phyloP scores from a whole-genome alignment of 2,329 filamentous ascomycete genomes.

The Claviceps sp. region DNA sequence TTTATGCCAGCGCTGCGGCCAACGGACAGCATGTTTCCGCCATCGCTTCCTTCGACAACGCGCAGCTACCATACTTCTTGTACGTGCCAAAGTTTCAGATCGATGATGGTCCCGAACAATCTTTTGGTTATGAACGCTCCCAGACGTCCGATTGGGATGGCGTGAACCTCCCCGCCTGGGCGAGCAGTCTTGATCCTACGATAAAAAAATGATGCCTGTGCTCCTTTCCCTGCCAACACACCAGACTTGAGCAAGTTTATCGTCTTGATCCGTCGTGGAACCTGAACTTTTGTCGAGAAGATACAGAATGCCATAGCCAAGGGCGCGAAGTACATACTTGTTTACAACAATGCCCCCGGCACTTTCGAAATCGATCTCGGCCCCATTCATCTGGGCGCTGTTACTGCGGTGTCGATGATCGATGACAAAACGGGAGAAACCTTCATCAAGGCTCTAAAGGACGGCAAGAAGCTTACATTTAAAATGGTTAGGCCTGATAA shows the following conservation, averaged over 20 bases:
- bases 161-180: slow-evolving; percentile 35
- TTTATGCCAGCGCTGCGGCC: slow-evolving; percentile 35
- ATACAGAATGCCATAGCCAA: slow-evolving; percentile 35
- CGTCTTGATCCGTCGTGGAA: slow-evolving; percentile 46
- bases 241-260: slow-evolving; percentile 44
- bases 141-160: slow-evolving; percentile 27
- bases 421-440: slow-evolving; percentile 25
- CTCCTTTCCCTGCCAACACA: slow-evolving; percentile 35
- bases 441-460: slow-evolving; percentile 31
- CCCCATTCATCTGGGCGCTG: slow-evolving; percentile 4
- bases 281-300: slow-evolving; percentile 42
- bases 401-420: slow-evolving; percentile 29
- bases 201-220: slow-evolving; percentile 37
- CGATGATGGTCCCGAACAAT: slow-evolving; percentile 16
- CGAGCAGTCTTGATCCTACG: slow-evolving; percentile 34
- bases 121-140: slow-evolving; percentile 31
- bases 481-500: slow-evolving; percentile 21
- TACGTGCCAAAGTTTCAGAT: slow-evolving; percentile 28
- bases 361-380: slow-evolving; percentile 17
- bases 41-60: slow-evolving; percentile 38
- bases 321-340: slow-evolving; percentile 46
- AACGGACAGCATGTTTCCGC: slow-evolving; percentile 33
- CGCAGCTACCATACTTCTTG: slow-evolving; percentile 27
- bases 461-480: slow-evolving; percentile 29
- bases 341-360: slow-evolving; percentile 41